Base-by-base conservation (phyloP, 495 filamentous ascomycete genomes). In the Amniculicola lignicola region DNA sequence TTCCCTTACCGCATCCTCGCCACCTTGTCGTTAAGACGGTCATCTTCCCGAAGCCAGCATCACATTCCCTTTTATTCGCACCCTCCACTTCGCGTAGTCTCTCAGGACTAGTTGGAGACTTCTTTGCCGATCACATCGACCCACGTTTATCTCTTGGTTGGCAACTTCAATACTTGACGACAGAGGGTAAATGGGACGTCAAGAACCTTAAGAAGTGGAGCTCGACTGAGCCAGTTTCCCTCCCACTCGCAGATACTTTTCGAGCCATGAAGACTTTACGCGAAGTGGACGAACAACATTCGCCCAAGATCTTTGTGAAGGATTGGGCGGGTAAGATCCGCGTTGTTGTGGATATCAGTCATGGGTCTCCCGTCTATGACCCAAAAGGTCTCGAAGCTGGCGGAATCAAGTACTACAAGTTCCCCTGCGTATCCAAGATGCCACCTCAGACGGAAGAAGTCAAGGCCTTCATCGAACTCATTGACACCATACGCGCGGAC, bases 131-230 rank as follows among this genome's bases (percentile, higher is more conserved):
- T 14, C 79, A 90, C 54, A 71, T 96, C 51, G 90, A 90, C 38
- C 76, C 83, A 43, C 86, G 88, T 4, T 79, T 97, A 15, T 84
- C 80, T 5, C 79, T 90, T 4, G 88, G 85, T 14, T 97, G 92
- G 92, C 92, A 97, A 72, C 74, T 96, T 15, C 85, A 89, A 62
- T 82, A 89, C 67, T 79, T 97, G 21, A 86, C 84, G 31, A 87
- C 84, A 2, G 87, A 88, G 50, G 90, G 91, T 11, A 97, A 97
- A 73, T 96, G 92, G 92, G 91, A 96, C 67, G 88, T 97, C 53
- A 96, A 97, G 75, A 97, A 97, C 68, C 81, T 96, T 11, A 83
- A 77, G 51, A 96, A 96, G 62, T 97, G 92, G 92, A 77, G 86
- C 60, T 79, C 81, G 24, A 85, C 94, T 0, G 68, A 72, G 7